A percentile compares a stretch with the other conserved stretches of the same genome.
These are phyloP conservation scores for Aspergillus sp. DNA, from an alignment of 2,329 filamentous ascomycete genomes.

Conservation along the genomic window DNA sequence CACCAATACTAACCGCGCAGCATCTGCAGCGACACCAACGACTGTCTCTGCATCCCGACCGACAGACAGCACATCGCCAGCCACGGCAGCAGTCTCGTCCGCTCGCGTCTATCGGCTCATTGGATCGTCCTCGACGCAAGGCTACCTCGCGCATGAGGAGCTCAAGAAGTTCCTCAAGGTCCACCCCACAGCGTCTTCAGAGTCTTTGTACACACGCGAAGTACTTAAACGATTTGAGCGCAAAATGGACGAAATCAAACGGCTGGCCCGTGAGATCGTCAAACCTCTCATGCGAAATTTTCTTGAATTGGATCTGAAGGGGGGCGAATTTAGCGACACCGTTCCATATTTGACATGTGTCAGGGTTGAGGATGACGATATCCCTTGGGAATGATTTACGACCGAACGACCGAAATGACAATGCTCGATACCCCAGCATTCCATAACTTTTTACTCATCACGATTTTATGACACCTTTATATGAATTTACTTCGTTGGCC, in stretches of 20 bases:
- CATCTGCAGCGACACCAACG: constrained; percentile 14
- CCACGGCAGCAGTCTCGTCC: constrained; percentile 31
- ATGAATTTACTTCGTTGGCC: constrained; percentile 4
- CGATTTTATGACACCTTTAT: constrained; percentile 6
- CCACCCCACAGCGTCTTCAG: constrained; percentile 60
- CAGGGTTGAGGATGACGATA: constrained; percentile 60
- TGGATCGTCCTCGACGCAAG: constrained; percentile 59
- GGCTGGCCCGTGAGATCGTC: constrained; percentile 76
- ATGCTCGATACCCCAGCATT: constrained; percentile 18
- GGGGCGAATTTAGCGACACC: constrained; percentile 34
- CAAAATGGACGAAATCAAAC: constrained; percentile 84
- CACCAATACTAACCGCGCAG: constrained; percentile 12
- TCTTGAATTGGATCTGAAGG: constrained; percentile 72
- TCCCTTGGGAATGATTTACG: constrained; percentile 56
- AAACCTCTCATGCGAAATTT: constrained; percentile 82
- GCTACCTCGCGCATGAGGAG: constrained; percentile 80
- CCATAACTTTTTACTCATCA: constrained; percentile 1
- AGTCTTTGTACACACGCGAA: constrained; percentile 74
- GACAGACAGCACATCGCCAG: constrained; percentile 20
- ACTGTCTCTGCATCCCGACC: constrained; percentile 17
- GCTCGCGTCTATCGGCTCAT: constrained; percentile 78
- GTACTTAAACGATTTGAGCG: constrained; percentile 82
- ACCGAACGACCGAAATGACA: constrained; percentile 7
- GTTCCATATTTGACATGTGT: constrained; percentile 67
- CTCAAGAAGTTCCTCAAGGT: constrained; percentile 88